phyloP scores from a whole-genome alignment of 768 basidiomycete genomes.

The Mrakia blollopis region DNA sequence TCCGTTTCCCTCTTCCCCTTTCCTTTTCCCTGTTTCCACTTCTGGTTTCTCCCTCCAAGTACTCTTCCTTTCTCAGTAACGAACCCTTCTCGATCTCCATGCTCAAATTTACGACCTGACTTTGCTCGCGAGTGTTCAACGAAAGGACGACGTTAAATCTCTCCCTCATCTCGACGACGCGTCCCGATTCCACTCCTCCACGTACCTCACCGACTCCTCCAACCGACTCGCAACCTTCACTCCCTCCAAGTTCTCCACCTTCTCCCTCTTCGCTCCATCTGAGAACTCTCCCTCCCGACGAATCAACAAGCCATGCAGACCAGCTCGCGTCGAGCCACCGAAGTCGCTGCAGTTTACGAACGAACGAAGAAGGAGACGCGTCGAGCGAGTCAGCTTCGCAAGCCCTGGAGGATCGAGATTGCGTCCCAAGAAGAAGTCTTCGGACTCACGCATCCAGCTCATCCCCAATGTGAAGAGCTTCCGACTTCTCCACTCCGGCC shows the following conservation, averaged over 20 bases:
- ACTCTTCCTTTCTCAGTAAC: not conserved
- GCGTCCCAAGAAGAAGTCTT: not conserved
- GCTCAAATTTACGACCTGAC: no score
- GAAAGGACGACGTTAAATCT: no score
- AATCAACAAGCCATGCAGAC: conserved; percentile 18
- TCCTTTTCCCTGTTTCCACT: not conserved
- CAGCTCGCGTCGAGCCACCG: conserved; percentile 5
- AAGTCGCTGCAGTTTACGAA: conserved; percentile 14
- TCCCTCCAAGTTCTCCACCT: not conserved
- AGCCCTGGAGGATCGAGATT: not conserved
- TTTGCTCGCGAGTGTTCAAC: no score
- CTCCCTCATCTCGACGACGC: no score
- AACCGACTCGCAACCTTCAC: not conserved
- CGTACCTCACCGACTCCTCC: conserved; percentile 13
- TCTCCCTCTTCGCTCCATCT: conserved; percentile 9
- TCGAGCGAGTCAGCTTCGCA: not conserved
- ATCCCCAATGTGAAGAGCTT: conserved; percentile 27
- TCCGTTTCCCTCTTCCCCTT: not conserved
- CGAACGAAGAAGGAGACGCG: not conserved
- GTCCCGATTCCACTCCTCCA: conserved; percentile 5
- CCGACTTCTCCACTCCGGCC: not conserved
- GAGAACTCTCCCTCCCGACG: conserved; percentile 13
- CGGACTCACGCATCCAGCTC: conserved; percentile 26
- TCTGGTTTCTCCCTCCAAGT: not conserved
- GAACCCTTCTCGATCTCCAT: no score